Base-by-base conservation (phyloP, 768 basidiomycete genomes). In the Nidula microcarpa region DNA sequence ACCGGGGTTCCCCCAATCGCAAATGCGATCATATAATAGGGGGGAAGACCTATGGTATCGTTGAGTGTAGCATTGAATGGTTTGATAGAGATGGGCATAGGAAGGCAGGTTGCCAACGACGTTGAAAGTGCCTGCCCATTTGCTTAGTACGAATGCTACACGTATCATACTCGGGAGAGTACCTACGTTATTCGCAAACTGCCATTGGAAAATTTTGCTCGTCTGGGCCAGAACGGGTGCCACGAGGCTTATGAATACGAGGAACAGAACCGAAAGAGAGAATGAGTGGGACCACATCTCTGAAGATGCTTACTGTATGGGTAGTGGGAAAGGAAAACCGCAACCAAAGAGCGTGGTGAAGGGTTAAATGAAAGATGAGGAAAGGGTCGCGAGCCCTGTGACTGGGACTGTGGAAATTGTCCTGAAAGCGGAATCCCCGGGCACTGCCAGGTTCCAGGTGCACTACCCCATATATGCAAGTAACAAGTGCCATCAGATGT, bases 21-120 rank as follows among this genome's bases (percentile, higher is more conserved):
- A 44, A 74, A 71, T 1, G 75, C 72, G 11, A 79, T 64, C 64
- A 79, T 64, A 55, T 71, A 71, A 53, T 73, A 80, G 2, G 75
- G 76, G 5, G 70, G 67, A 8, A 59, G 50, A 2, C 63, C 65
- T 11, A 41, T 50, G 39, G 58, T 58, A 18, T 53, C 37, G 58
- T 58, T 33, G 23, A 30, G 23, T 9, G 50, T 55, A n/a, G 53
- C 23, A 44, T 65, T 51, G 33, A 56, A 60, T 17, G 65, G 56
- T 49, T 61, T 60, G 10, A 72, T 63, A 32, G 61, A 33, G 47
- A 72, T 64, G 10, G 52, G 48, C n/a, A 71, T 34, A 16, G 57
- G 41, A 33, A 53, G 48, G 53, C 69, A 73, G 17, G 67, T 60
- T 16, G 64, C 62, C n/a, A 72, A 51, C 43, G 55, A 57, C n/a